phyloP scores from a whole-genome alignment of 208 protist genomes.

The Trypanosoma boissoni region DNA sequence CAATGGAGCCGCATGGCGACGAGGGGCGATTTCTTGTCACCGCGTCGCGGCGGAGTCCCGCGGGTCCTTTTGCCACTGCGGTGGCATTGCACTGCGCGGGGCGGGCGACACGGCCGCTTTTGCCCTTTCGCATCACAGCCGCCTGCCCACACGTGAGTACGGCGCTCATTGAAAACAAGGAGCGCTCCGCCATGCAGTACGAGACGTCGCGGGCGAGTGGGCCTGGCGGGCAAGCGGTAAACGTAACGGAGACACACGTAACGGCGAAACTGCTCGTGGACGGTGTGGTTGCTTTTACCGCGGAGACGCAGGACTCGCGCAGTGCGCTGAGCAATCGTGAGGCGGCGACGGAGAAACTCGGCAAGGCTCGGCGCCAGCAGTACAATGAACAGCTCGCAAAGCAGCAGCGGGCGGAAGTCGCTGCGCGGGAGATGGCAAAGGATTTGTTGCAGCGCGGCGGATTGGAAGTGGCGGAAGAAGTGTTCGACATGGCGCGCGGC shows the following conservation, averaged over 20 bases:
- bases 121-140: constrained; percentile 33
- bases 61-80: constrained; percentile 49
- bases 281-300: constrained; percentile 54
- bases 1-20: constrained; percentile 18
- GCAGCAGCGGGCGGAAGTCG: constrained; percentile 41
- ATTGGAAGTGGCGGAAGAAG: constrained; percentile 28
- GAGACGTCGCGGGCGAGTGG: constrained; percentile 80
- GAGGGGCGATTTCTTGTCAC: constrained; percentile 32
- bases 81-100: constrained; percentile 36
- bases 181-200: constrained; percentile 49
- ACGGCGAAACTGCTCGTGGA: constrained; percentile 80
- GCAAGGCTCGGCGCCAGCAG: constrained; percentile 41
- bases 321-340: constrained; percentile 80
- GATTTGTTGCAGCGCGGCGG: constrained; percentile 26
- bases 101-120: not conserved
- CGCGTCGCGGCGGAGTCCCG: constrained; percentile 8
- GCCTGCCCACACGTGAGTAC: constrained; percentile 58
- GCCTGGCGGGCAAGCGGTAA: constrained; percentile 85
- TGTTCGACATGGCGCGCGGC: constrained; percentile 31
- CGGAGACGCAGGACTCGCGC: constrained; percentile 85
- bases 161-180: constrained; percentile 43
- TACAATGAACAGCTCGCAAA: constrained; percentile 71
- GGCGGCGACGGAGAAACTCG: constrained; percentile 64
- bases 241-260: constrained; percentile 87
- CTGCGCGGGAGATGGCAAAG: constrained; percentile 33